Conservation (phyloP, 164 flowering plant species). For the Chloranthus sessilifolius region DNA sequence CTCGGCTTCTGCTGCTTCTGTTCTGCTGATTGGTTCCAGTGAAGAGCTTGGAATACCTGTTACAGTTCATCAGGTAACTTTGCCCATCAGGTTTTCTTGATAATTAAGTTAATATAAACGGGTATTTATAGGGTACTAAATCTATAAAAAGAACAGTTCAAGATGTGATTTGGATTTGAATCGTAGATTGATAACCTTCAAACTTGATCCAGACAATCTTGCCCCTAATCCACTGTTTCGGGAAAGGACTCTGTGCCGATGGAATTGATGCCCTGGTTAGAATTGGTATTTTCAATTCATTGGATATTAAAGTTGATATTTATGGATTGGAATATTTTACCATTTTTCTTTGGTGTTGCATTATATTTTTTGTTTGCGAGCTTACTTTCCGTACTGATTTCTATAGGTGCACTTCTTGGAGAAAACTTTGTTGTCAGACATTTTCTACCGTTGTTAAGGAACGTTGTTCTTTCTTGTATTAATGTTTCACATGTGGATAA, state of each 20-base stretch:
- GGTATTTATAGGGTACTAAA: too few species aligned
- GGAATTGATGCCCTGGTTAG: constrained; percentile 92
- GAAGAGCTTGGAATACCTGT: constrained; percentile 94
- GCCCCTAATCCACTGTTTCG: constrained; percentile 84
- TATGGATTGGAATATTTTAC: constrained; percentile 10
- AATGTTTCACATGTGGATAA: constrained; percentile 43
- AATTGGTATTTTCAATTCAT: constrained; percentile 62
- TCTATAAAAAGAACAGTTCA: background rate
- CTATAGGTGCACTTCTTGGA: constrained; percentile 79
- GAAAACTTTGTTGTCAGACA: constrained; percentile 64
- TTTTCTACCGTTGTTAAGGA: constrained; percentile 68
- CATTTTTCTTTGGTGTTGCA: background rate
- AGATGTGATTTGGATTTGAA: background rate
- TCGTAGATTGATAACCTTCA: constrained; percentile 18
- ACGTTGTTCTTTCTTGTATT: constrained; percentile 53
- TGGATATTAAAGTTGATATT: constrained; percentile 9
- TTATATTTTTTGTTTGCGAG: constrained; percentile 7
- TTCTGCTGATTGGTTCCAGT: constrained; percentile 85
- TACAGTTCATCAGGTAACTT: constrained; percentile 79
- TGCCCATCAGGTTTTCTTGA: constrained; percentile 1
- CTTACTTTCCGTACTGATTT: constrained; percentile 15
- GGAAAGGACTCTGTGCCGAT: constrained; percentile 82
- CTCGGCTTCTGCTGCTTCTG: constrained; percentile 88
- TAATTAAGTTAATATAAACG: constrained; percentile 7
- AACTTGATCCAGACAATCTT: constrained; percentile 64